Base-by-base conservation (phyloP, 1,284 basidiomycete species). In the Cutaneotrichosporon dermatis region DNA sequence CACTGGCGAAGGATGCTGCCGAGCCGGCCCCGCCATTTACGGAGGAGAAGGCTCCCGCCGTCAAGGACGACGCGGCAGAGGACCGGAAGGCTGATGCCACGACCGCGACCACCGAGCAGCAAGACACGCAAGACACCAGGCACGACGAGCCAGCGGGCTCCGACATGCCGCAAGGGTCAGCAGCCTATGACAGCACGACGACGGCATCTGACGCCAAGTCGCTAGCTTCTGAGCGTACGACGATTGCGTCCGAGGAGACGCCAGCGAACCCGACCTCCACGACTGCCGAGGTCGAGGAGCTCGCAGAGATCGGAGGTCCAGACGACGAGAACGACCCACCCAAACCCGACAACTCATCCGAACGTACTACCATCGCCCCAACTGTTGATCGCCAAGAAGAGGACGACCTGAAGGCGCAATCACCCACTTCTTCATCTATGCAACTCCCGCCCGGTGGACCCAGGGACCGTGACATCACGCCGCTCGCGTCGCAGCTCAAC, bases 401-500 rank as follows among this genome's bases (percentile, higher is more conserved):
- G 10, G 50, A 51, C 7, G 37, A 15, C 12, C 13, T 25, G 25
- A 25, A 25, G 25, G 25, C 37, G 37, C 33, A 9, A 11, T 15
- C 50, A 16, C 15, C n/a, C 25, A 25, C 44, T 8, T 9, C 39
- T 16, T 13, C 13, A 37, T 16, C 37, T 16, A 25, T 25, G 12
- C 33, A 25, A 2, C 52, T 25, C 25, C 25, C 25, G 25, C 25
- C 25, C 25, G 25, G 25, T 25, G 25, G 25, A 25, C 25, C 25
- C 25, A 25, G 41, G 3, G 54, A 55, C 16, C 44, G 54, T 12
- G 54, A 49, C 25, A 33, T 49, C 37, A 55, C 54, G 12, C 54
- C 54, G 6, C 37, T 46, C 7, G 51, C 51, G 7, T 53, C 39
- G 8, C 12, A 42, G 33, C 41, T 51, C 39, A 12, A 40, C 36